Base-by-base conservation (phyloP, 2,329 filamentous ascomycete genomes). In the Graphium sp. region DNA sequence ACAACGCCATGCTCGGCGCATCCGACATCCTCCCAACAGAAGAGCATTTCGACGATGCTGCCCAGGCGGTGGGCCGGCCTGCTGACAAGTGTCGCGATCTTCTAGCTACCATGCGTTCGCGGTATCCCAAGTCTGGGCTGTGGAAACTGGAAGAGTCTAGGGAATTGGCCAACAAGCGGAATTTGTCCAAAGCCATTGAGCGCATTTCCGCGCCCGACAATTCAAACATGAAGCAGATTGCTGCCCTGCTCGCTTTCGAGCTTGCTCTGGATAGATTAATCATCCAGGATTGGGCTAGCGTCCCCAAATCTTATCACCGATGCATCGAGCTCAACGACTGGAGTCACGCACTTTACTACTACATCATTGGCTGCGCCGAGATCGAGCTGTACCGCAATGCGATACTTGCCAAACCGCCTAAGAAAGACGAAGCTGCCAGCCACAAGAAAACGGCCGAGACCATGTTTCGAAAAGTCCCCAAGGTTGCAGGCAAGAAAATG, bases 81-180 rank as follows among this genome's bases (percentile, higher is more conserved):
- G 61, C 60, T 27, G 63, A 69, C 20, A 69, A 71, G 34, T 79
- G 85, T 36, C 55, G 62, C 27, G 58, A 53, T 3, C 60, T 95
- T 2, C 62, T 95, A 1, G 55, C 56, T 0, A 66, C 74, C 17
- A 89, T 94, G 78, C 68, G 81, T 24, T 43, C 53, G 14, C 69
- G 77, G 3, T 93, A 92, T 42, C 84, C 85, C 0, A 70, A 82
- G 29, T 85, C 78, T 26, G 67, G 76, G 25, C 62, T 95, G 7
- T 98, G 87, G 87, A 62, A 77, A 11, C 58, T 95, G 2, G 87
- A 95, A 49, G 81, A 94, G 53, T 79, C 84, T 1, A 66, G 85
- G 16, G 74, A 84, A 58, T 54, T 74, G 17, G 71, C 75, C 6
- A 71, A 72, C 20, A 69, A 75, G 29, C 66, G 68, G 21, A 55